A percentile compares a stretch with the other conserved stretches of the same genome.
phyloP scores from a whole-genome alignment of 169 alveolate genomes.

The Toxoplasma gondii region DNA sequence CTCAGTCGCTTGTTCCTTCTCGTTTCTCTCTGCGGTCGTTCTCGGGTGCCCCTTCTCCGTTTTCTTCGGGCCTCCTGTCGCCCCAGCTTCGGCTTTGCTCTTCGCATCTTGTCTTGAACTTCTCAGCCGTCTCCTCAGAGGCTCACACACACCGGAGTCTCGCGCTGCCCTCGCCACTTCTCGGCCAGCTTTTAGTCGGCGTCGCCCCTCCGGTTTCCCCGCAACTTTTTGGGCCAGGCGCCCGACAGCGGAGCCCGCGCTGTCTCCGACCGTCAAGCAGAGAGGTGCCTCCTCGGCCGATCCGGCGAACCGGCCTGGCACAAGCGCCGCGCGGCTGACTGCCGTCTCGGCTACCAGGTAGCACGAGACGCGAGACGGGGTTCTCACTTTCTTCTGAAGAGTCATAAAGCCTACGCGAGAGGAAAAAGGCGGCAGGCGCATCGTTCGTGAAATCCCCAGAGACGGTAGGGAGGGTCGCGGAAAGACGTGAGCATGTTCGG shows the following conservation, averaged over 20 bases:
- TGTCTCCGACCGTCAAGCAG: background rate
- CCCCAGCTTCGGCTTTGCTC: background rate
- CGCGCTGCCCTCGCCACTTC: background rate
- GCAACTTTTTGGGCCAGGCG: background rate
- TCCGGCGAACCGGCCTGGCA: background rate
- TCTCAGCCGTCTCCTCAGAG: no score
- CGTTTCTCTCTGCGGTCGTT: background rate
- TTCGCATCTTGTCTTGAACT: background rate
- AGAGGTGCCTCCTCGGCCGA: background rate
- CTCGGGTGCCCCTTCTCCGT: background rate
- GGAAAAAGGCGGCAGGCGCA: background rate
- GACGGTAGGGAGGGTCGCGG: no score
- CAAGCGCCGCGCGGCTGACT: background rate
- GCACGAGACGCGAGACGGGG: background rate
- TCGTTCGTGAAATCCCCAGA: no score
- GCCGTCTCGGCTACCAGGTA: background rate
- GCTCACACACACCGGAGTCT: no score
- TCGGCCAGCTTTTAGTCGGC: no score
- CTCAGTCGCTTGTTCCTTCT: background rate
- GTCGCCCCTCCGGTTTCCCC: background rate
- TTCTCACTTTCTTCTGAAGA: background rate
- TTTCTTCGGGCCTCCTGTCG: background rate
- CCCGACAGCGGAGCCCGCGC: background rate
- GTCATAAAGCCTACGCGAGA: background rate
- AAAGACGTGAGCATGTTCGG: no score